phyloP scores from a whole-genome alignment of 371 early-diverging fungal species.

The Mortierella sp. region DNA sequence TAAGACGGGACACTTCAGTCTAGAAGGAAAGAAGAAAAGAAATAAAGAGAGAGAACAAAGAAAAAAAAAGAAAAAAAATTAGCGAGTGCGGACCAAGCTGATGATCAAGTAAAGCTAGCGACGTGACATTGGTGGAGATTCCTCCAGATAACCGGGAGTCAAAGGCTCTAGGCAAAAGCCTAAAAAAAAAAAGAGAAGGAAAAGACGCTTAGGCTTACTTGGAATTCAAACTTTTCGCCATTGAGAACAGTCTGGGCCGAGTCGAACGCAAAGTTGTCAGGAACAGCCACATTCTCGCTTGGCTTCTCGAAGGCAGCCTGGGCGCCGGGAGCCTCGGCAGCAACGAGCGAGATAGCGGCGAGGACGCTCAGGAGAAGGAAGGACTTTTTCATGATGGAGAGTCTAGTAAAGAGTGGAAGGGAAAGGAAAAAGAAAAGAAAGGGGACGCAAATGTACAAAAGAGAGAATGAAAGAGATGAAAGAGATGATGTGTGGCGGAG shows the following conservation, averaged over 20 bases:
- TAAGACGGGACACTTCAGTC: conserved; percentile 85
- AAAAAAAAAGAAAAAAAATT: neutral
- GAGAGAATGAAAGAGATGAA: neutral
- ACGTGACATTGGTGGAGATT: too few relatives aligned
- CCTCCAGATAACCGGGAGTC: too few relatives aligned
- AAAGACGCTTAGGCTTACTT: conserved; percentile 25
- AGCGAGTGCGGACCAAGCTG: neutral
- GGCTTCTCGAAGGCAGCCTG: conserved; percentile 39
- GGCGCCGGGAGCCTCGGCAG: conserved; percentile 45
- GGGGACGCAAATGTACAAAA: conserved; percentile 2
- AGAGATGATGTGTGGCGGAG: neutral
- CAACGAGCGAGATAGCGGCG: conserved; percentile 51
- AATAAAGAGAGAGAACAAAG: neutral
- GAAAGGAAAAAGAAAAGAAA: neutral
- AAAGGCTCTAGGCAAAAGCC: too few relatives aligned
- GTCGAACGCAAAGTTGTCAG: conserved; percentile 50
- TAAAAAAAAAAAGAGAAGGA: neutral
- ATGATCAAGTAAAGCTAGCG: too few relatives aligned
- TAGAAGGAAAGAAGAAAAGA: conserved; percentile 18
- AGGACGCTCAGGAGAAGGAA: conserved; percentile 45
- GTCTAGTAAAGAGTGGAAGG: neutral
- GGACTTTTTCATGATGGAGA: conserved; percentile 42
- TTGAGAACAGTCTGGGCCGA: conserved; percentile 19
- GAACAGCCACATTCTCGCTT: conserved; percentile 38
- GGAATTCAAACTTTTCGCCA: conserved; percentile 52